A percentile compares a stretch with the other conserved stretches of the same genome.
Conservation (phyloP, 148 eudicot genomes). For the Nyssa sinensis region DNA sequence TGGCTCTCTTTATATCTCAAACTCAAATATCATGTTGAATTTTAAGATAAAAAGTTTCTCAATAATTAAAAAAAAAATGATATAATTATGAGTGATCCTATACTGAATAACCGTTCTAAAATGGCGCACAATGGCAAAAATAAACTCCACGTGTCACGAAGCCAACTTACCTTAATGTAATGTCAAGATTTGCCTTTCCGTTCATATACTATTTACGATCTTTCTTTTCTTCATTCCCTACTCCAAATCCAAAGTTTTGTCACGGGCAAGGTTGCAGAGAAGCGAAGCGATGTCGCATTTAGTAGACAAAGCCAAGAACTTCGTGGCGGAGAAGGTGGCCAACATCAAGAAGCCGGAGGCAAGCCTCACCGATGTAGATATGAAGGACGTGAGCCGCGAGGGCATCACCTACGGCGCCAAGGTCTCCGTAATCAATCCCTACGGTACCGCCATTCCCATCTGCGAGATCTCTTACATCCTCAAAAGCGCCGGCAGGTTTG, state of each 20-base stretch:
- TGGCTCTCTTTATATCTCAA: no score
- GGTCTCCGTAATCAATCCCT: slow-evolving; percentile 61
- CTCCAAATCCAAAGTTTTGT: no score
- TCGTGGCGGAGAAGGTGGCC: slow-evolving; percentile 48
- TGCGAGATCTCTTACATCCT: slow-evolving; percentile 54
- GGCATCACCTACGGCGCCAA: slow-evolving; percentile 55
- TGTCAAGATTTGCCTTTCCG: neutral
- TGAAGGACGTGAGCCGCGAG: slow-evolving; percentile 37
- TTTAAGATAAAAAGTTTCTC: no score
- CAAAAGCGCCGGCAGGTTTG: slow-evolving; percentile 56
- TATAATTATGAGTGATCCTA: no score
- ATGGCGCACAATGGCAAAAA: no score
- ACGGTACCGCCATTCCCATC: slow-evolving; percentile 57
- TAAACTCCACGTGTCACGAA: neutral
- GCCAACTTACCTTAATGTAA: neutral
- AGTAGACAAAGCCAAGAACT: slow-evolving; percentile 55
- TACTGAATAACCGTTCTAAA: no score
- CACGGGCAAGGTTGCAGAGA: no score
- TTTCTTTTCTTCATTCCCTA: neutral
- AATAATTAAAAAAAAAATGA: no score
- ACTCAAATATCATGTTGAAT: no score
- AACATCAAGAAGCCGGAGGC: slow-evolving; percentile 66
- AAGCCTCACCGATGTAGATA: slow-evolving; percentile 47
- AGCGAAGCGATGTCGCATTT: slow-evolving; percentile 32
- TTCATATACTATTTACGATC: neutral